Conservation (phyloP, 2,329 filamentous ascomycete genomes). For the Tolypocladium tropicale region DNA sequence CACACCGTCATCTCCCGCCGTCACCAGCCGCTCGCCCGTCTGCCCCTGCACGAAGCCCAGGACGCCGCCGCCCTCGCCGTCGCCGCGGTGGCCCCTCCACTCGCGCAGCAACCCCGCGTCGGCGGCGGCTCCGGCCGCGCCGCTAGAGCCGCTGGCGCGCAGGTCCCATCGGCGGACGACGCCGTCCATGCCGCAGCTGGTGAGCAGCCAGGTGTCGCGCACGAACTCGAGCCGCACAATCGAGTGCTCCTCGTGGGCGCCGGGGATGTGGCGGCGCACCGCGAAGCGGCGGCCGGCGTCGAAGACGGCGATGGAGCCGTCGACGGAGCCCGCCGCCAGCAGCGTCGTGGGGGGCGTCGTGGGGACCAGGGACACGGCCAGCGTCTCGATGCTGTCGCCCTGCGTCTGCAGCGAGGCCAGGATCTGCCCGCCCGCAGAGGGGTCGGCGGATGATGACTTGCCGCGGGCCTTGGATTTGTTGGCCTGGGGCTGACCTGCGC, state of each 20-base stretch:
- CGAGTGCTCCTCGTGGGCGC: slow-evolving; percentile 77
- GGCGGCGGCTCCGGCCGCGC: slow-evolving; percentile 22
- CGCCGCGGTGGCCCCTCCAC: slow-evolving; percentile 81
- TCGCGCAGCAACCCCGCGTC: slow-evolving; percentile 64
- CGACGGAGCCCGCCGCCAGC: slow-evolving; percentile 57
- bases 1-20: slow-evolving; percentile 79
- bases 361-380: slow-evolving; percentile 42
- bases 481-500: slow-evolving; percentile 18
- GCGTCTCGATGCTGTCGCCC: slow-evolving; percentile 64
- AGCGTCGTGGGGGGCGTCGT: slow-evolving; percentile 39
- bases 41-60: slow-evolving; percentile 81
- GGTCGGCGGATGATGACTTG: slow-evolving; percentile 16
- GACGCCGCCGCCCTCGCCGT: slow-evolving; percentile 79
- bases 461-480: not conserved
- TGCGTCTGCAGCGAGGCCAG: slow-evolving; percentile 78
- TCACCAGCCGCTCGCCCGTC: slow-evolving; percentile 65
- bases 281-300: slow-evolving; percentile 81
- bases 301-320: slow-evolving; percentile 74
- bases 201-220: slow-evolving; percentile 58
- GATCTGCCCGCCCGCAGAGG: slow-evolving; percentile 45
- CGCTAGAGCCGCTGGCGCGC: slow-evolving; percentile 29
- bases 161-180: slow-evolving; percentile 83
- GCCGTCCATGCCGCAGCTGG: slow-evolving; percentile 85
- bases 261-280: slow-evolving; percentile 69
- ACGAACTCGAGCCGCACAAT: slow-evolving; percentile 93